Conservation (phyloP, 228 moss, liverwort and hornwort species). For the Sphagnum magellanicum region DNA sequence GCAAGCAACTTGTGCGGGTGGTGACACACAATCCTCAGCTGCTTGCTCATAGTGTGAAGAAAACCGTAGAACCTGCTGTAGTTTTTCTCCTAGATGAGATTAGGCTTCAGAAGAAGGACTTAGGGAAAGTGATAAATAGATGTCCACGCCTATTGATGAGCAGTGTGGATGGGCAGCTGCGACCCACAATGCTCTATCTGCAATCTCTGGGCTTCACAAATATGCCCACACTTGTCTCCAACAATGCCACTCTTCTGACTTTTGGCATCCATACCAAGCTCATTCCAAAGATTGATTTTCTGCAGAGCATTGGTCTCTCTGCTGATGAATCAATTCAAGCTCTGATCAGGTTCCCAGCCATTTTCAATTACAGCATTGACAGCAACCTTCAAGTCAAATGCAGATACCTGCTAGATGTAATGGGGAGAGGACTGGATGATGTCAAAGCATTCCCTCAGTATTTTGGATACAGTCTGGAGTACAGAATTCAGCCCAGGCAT, state of each 20-base stretch:
- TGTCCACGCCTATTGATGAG: slow-evolving; percentile 59
- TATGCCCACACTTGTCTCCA: slow-evolving; percentile 53
- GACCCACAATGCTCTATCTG: slow-evolving; percentile 63
- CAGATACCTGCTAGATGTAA: slow-evolving; percentile 53
- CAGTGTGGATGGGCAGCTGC: slow-evolving; percentile 57
- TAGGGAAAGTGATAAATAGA: slow-evolving; percentile 63
- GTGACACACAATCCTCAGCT: slow-evolving; percentile 67
- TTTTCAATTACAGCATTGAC: slow-evolving; percentile 83
- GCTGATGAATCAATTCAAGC: slow-evolving; percentile 42
- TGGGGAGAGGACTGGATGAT: slow-evolving; percentile 59
- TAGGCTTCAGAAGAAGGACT: slow-evolving; percentile 34
- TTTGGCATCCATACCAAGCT: slow-evolving; percentile 59
- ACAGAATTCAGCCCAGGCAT: slow-evolving; percentile 55
- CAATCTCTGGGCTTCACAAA: slow-evolving; percentile 49
- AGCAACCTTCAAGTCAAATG: slow-evolving; percentile 64
- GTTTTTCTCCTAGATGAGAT: slow-evolving; percentile 63
- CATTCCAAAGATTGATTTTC: slow-evolving; percentile 64
- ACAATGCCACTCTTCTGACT: slow-evolving; percentile 71
- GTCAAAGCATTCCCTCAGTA: slow-evolving; percentile 77
- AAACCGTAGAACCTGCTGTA: slow-evolving; percentile 35
- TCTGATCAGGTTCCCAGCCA: slow-evolving; percentile 68
- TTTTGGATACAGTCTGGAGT: slow-evolving; percentile 77
- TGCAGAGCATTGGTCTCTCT: slow-evolving; percentile 51
- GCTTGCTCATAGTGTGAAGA: slow-evolving; percentile 50
- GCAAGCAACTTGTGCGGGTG: slow-evolving; percentile 53